phyloP scores from a whole-genome alignment of 1,284 basidiomycete species.

The Sanghuangporus sanghuang region DNA sequence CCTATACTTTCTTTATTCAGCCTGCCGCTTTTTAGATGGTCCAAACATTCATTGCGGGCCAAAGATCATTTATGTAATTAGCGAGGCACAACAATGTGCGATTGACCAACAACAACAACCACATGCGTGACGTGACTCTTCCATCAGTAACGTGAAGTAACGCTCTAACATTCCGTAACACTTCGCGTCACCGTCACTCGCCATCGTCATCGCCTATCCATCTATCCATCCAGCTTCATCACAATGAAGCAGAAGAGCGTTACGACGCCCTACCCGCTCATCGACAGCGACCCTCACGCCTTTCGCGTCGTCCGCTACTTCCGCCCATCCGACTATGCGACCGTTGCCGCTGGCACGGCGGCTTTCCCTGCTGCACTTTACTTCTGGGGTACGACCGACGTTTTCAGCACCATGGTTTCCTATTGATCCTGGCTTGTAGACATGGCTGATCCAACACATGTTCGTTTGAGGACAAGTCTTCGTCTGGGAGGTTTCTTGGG shows the following conservation, averaged over 20 bases:
- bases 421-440: slow-evolving; percentile 28
- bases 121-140: no score
- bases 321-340: slow-evolving; percentile 82
- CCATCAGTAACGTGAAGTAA: neutral
- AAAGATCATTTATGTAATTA: no score
- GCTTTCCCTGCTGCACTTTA: slow-evolving; percentile 75
- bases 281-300: slow-evolving; percentile 92
- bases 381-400: slow-evolving; percentile 56
- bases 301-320: slow-evolving; percentile 87
- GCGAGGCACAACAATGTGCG: no score
- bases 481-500: slow-evolving; percentile 54
- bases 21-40: no score
- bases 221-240: no score
- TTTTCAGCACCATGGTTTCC: neutral
- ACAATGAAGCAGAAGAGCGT: slow-evolving; percentile 70
- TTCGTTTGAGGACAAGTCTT: slow-evolving; percentile 34
- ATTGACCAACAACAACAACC: no score
- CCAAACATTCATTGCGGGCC: no score
- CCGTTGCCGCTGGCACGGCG: slow-evolving; percentile 79
- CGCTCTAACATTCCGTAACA: neutral
- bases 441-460: slow-evolving; percentile 37
- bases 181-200: no score
- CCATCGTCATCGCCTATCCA: no score
- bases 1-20: no score
- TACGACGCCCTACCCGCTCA: slow-evolving; percentile 73